Evolutionary conservation across 495 filamentous ascomycete genomes (phyloP).

Genomic region (Immersiella caudata): DNA sequence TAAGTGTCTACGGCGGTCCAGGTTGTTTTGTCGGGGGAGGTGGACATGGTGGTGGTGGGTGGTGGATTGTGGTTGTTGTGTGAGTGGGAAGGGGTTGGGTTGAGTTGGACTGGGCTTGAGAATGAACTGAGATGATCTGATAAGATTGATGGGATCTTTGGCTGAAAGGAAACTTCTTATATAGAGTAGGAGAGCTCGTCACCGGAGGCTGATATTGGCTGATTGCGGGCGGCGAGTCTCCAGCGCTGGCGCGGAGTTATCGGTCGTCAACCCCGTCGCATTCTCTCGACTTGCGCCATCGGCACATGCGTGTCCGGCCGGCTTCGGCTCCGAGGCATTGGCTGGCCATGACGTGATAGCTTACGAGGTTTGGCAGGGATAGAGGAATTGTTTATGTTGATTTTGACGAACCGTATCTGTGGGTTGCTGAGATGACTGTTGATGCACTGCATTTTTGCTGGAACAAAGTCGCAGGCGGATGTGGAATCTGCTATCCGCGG

Average conservation of each 20-base stretch:
- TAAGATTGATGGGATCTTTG: not conserved
- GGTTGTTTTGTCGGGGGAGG: not conserved
- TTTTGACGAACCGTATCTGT: not conserved
- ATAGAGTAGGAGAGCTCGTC: not conserved
- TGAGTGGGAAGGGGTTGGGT: not conserved
- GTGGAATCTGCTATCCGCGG: too few relatives aligned
- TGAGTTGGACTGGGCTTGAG: not conserved
- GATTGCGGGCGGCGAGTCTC: not conserved
- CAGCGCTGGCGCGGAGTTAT: not conserved
- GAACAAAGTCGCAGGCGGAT: not conserved
- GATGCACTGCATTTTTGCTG: not conserved
- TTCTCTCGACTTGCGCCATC: not conserved
- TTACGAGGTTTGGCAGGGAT: not conserved
- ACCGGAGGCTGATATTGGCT: not conserved
- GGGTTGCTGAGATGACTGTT: not conserved
- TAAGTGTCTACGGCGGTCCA: constrained; percentile 33
- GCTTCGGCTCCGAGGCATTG: not conserved
- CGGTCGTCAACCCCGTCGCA: not conserved
- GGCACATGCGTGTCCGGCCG: not conserved
- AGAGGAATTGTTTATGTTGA: not conserved
- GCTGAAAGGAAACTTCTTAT: not conserved
- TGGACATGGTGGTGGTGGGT: not conserved
- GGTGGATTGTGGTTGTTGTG: not conserved
- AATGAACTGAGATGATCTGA: not conserved
- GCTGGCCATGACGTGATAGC: not conserved